Base-by-base conservation (phyloP, 345 rosid species). In the Barbarea vulgaris region DNA sequence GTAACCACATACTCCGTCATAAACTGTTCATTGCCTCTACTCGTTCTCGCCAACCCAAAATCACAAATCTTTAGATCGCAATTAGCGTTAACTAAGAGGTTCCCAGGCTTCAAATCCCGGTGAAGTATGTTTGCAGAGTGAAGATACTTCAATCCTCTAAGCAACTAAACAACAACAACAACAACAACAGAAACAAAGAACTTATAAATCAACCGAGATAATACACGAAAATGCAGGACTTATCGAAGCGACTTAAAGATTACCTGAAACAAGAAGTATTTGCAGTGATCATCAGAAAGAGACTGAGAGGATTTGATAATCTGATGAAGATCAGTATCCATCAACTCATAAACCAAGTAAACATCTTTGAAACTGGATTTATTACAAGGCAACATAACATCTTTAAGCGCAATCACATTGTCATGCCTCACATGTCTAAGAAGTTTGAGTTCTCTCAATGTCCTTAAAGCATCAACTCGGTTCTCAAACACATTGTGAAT, bases 41-140 rank as follows among this genome's bases (percentile, higher is more conserved):
- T 87, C 19, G 93, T 91, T 54, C 97, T 83, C 0, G 98, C 93
- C 17, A 91, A 83, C 12, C 98, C 97, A 36, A 94, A 90, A 82
- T 94, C 96, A 44, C 97, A 82, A 57, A 89, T 93, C 84, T 91
- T 93, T 21, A 93, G 82, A 72, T 89, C 93, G 39, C 96, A 88
- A 53, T 89, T 89, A 2, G 93, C 89, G 33, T 91, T 91, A 61
- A 91, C 86, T 28, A 93, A 95, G 48, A 93, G 88, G 76, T 91
- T 93, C 50, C 96, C 95, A 0, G 96, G 98, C 80, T 91, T 93
- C 80, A 93, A 78, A 77, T 93, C 97, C 0, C 97, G 87, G 57
- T 93, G 98, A 67, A 93, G 96, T 39, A 91, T 86, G 51, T 90
- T 91, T 24, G 98, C 92, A 1, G 96, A 94, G 86, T 89, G 98